Conservation (phyloP, 306 rosid genomes). For the Erythrophleum fordii region DNA sequence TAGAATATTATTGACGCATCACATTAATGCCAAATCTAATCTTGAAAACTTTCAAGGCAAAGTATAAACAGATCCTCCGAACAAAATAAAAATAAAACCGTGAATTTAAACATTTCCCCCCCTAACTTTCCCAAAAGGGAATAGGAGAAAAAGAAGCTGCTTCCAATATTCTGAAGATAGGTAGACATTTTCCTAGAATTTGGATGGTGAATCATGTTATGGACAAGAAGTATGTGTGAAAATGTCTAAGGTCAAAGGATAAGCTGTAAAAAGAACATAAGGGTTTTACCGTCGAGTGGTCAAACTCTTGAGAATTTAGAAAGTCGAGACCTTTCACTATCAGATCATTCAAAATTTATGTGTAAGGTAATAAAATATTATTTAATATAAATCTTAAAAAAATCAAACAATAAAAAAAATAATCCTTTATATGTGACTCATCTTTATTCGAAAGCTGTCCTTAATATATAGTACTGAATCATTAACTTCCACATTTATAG, state of each 20-base stretch:
- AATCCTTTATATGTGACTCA: neutral
- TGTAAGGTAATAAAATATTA: neutral
- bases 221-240: neutral
- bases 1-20: neutral
- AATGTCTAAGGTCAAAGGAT: neutral
- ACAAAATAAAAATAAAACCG: neutral
- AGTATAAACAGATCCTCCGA: neutral
- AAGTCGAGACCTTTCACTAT: neutral
- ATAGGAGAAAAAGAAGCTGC: neutral
- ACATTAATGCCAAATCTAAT: neutral
- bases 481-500: slow-evolving; percentile 2
- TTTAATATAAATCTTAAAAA: neutral
- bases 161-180: neutral
- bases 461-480: neutral
- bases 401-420: neutral
- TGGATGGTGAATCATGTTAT: neutral
- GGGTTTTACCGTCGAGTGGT: neutral
- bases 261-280: neutral
- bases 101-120: neutral
- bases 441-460: neutral
- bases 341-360: neutral
- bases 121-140: no score
- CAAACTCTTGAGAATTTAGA: neutral
- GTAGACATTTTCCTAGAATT: neutral
- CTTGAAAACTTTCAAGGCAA: neutral